Percentiles rank a stretch among this genome's conserved stretches.
phyloP scores from a whole-genome alignment of 1,284 basidiomycete species.

The Ceratobasidium sp. region DNA sequence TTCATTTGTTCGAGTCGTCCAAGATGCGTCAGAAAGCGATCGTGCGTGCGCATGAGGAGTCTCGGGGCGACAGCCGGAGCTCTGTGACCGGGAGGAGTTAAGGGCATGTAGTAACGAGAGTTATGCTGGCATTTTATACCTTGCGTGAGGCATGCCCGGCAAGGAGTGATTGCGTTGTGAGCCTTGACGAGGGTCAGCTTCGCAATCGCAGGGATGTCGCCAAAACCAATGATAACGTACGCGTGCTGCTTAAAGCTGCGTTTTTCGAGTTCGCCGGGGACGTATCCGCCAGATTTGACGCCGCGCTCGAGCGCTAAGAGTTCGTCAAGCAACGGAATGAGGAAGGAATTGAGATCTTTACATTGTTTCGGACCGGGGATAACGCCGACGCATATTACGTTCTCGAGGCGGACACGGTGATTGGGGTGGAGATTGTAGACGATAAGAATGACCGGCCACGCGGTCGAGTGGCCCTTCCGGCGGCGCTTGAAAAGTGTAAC shows the following conservation, averaged over 20 bases:
- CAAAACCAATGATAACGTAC: slow-evolving; percentile 40
- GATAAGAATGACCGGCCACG: slow-evolving; percentile 49
- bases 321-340: slow-evolving; percentile 45
- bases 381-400: slow-evolving; percentile 48
- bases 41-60: slow-evolving; percentile 36
- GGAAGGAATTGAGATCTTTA: slow-evolving; percentile 49
- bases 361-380: slow-evolving; percentile 48
- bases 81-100: background rate
- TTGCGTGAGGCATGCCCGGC: slow-evolving; percentile 42
- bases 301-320: slow-evolving; percentile 43
- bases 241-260: slow-evolving; percentile 35
- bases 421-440: slow-evolving; percentile 22
- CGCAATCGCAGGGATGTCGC: slow-evolving; percentile 46
- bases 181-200: slow-evolving; percentile 47
- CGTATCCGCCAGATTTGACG: slow-evolving; percentile 5
- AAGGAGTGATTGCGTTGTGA: slow-evolving; percentile 45
- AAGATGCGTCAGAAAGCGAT: background rate
- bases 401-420: slow-evolving; percentile 32
- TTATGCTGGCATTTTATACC: background rate
- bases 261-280: background rate
- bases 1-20: no score
- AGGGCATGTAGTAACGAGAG: slow-evolving; percentile 34
- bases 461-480: slow-evolving; percentile 54
- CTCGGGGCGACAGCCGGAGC: background rate
- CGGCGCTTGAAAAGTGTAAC: slow-evolving; percentile 61